Percentiles rank a stretch among this genome's conserved stretches.
phyloP scores from a whole-genome alignment of 805 yeast genomes.

The Lipomyces spencermartinsiae region DNA sequence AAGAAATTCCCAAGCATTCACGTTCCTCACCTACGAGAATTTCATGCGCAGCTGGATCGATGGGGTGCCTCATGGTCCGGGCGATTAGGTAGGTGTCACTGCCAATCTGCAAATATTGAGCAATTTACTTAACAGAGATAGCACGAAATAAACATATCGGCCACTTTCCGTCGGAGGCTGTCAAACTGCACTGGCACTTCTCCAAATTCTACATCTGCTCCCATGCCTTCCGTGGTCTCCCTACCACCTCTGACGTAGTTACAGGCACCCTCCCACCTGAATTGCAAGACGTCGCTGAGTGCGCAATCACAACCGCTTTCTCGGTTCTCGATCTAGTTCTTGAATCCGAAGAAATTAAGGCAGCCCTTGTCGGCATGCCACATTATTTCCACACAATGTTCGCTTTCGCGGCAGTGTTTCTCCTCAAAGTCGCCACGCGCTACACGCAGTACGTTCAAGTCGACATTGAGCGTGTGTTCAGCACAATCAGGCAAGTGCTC shows the following conservation, averaged over 20 bases:
- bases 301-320: slow-evolving; percentile 30
- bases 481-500: slow-evolving; percentile 16
- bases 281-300: slow-evolving; percentile 21
- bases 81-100: slow-evolving; percentile 9
- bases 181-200: slow-evolving; percentile 26
- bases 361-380: slow-evolving; percentile 25
- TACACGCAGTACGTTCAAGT: slow-evolving; percentile 25
- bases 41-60: slow-evolving; percentile 24
- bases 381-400: slow-evolving; percentile 35
- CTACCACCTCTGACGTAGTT: background rate
- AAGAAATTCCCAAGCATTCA: slow-evolving; percentile 19
- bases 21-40: slow-evolving; percentile 26
- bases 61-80: slow-evolving; percentile 36
- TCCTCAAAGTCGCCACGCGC: slow-evolving; percentile 25
- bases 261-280: slow-evolving; percentile 18
- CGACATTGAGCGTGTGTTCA: slow-evolving; percentile 17
- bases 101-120: background rate
- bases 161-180: slow-evolving; percentile 31
- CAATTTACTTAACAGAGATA: background rate
- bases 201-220: slow-evolving; percentile 30
- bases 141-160: slow-evolving; percentile 25
- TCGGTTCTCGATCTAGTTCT: slow-evolving; percentile 21
- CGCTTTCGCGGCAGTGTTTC: slow-evolving; percentile 31
- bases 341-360: slow-evolving; percentile 24
- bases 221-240: slow-evolving; percentile 31